These are phyloP conservation scores for Aspergillus hortae DNA, from an alignment of 2,329 filamentous ascomycete species.

Conservation along the genomic window DNA sequence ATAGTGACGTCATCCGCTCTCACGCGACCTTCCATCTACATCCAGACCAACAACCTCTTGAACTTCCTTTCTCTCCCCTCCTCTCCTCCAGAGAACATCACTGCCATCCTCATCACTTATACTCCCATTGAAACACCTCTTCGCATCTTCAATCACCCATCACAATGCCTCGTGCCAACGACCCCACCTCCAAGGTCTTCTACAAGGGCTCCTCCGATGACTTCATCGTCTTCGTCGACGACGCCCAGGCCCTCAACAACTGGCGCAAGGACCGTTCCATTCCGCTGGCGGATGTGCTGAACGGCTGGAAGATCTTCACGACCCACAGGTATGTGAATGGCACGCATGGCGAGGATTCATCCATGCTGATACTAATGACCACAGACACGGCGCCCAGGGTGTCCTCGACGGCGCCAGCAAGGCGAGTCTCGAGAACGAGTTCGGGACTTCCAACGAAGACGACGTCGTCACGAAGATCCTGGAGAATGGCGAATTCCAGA, in stretches of 20 bases:
- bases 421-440: constrained; percentile 73
- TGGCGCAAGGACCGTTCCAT: constrained; percentile 79
- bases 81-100: background rate
- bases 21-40: constrained; percentile 5
- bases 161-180: constrained; percentile 68
- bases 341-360: background rate
- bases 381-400: constrained; percentile 79
- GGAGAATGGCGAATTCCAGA: constrained; percentile 68
- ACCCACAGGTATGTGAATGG: constrained; percentile 71
- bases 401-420: constrained; percentile 74
- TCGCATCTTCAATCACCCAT: background rate
- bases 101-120: background rate
- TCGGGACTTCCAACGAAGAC: constrained; percentile 75
- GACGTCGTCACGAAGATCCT: constrained; percentile 80
- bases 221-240: constrained; percentile 57
- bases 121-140: constrained; percentile 7
- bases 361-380: background rate
- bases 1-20: constrained; percentile 21
- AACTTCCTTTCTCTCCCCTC: background rate
- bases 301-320: constrained; percentile 81
- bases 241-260: constrained; percentile 62
- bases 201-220: constrained; percentile 72
- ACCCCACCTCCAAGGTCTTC: constrained; percentile 71
- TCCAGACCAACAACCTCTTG: background rate
- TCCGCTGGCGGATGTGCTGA: constrained; percentile 80